Conservation (phyloP, 768 basidiomycete species). For the Pulveroboletus sp. region DNA sequence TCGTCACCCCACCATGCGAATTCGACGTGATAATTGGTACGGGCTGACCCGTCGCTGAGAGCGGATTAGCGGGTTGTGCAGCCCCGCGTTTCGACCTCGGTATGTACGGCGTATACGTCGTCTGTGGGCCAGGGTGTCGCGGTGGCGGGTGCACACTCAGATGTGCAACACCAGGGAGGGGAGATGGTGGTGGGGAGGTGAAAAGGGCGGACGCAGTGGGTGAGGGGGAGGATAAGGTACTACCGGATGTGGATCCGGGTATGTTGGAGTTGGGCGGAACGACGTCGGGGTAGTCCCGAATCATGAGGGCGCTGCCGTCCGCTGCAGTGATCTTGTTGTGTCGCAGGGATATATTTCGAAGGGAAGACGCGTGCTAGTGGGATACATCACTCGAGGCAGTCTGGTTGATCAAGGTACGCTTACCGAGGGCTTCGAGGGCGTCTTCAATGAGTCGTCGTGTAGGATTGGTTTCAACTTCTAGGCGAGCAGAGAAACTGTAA, state of each 20-base stretch:
- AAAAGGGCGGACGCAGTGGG: constrained; percentile 16
- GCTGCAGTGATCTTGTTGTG: constrained; percentile 82
- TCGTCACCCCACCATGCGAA: constrained; percentile 51
- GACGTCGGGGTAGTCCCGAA: constrained; percentile 90
- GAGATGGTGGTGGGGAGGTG: constrained; percentile 32
- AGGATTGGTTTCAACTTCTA: constrained; percentile 86
- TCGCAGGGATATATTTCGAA: constrained; percentile 87
- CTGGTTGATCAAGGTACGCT: constrained; percentile 26
- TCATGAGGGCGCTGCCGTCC: constrained; percentile 93
- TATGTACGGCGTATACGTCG: constrained; percentile 83
- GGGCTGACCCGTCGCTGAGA: constrained; percentile 42
- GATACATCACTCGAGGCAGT: not conserved
- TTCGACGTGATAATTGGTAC: constrained; percentile 73
- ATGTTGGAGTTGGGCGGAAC: constrained; percentile 28
- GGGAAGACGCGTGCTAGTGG: constrained; percentile 68
- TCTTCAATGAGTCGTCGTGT: constrained; percentile 77
- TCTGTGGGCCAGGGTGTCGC: constrained; percentile 55
- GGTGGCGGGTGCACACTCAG: constrained; percentile 41
- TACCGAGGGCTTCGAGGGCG: constrained; percentile 79
- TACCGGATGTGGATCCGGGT: too few relatives aligned
- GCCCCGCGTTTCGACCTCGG: constrained; percentile 55
- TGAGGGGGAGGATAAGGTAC: constrained; percentile 7
- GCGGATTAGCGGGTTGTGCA: constrained; percentile 32
- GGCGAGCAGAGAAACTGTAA: constrained; percentile 44
- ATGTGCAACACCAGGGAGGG: constrained; percentile 27